Base-by-base conservation (phyloP, 495 filamentous ascomycete genomes). In the Hamigera avellanea region DNA sequence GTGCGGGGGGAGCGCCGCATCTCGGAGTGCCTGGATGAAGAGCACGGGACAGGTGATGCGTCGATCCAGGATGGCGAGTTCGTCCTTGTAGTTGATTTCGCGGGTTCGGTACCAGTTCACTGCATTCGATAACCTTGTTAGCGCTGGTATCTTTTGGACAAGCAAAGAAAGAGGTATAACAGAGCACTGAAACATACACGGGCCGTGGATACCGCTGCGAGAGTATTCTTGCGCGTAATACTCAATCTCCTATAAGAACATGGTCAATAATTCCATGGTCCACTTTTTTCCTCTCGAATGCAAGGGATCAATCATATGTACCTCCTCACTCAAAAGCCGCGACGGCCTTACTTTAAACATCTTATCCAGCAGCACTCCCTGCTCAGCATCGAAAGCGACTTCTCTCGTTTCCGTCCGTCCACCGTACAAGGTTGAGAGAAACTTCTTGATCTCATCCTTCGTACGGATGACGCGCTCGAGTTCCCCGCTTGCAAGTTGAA, bases 31-130 rank as follows among this genome's bases (percentile, higher is more conserved):
- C 40, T 70, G 67, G 34, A 98, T 68, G 48, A 87, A 81, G 42
- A 95, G 66, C 8, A 75, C 64, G 8, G 89, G 89, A 32, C 77
- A 60, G 13, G 72, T 63, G 42, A 93, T 72, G 18, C 49, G 69
- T 35, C 41, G 42, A n/a, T 37, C 45, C 3, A 60, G 54, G 42
- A 69, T 70, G 50, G 54, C 59, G 28, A 70, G 49, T 45, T 95
- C 89, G 35, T 94, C 84, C 8, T 83, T 65, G 50, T 67, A 81
- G 52, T 95, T 95, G 36, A 80, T 53, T 52, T 75, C 50, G 1
- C 65, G 54, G 2, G 75, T 81, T 12, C 81, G 71, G 55, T 96
- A 95, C 86, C 87, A 95, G 46, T 87, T 79, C 35, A 77, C 75
- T 78, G 31, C 21, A 2, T 31, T 10, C 37, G 38, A 14, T 38